phyloP scores from a whole-genome alignment of 306 rosid species.

The Potentilla sterilis region DNA sequence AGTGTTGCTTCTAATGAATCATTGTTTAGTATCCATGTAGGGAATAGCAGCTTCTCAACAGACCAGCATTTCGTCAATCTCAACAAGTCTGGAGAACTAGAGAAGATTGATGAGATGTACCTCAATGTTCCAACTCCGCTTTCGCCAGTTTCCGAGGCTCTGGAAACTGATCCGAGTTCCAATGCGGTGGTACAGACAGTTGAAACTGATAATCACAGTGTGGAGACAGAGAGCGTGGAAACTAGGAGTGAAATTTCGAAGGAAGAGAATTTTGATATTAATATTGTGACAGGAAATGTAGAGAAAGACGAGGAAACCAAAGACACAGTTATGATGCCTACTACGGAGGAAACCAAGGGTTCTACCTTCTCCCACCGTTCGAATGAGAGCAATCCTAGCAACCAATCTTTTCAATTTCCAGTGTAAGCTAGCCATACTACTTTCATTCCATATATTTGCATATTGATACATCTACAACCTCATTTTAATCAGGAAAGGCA shows the following conservation, averaged over 20 bases:
- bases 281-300: background rate
- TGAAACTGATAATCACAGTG: background rate
- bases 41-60: constrained; percentile 58
- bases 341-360: constrained; percentile 11
- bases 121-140: constrained; percentile 5
- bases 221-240: constrained; percentile 7
- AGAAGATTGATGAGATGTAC: constrained; percentile 25
- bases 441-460: background rate
- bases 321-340: background rate
- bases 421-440: constrained; percentile 40
- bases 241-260: background rate
- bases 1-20: constrained; percentile 70
- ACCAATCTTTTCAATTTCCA: constrained; percentile 58
- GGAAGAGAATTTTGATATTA: constrained; percentile 5
- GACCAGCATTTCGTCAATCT: constrained; percentile 21
- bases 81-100: constrained; percentile 41
- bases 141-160: constrained; percentile 12
- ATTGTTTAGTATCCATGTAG: constrained; percentile 59
- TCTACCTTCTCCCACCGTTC: constrained; percentile 24
- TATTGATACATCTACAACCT: background rate
- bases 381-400: constrained; percentile 33
- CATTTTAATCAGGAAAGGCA: background rate
- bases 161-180: background rate
- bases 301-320: background rate
- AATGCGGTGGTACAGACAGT: background rate